Evolutionary conservation across 192 early-diverging fungal species (phyloP).

Genomic region (Coemansia reversa): DNA sequence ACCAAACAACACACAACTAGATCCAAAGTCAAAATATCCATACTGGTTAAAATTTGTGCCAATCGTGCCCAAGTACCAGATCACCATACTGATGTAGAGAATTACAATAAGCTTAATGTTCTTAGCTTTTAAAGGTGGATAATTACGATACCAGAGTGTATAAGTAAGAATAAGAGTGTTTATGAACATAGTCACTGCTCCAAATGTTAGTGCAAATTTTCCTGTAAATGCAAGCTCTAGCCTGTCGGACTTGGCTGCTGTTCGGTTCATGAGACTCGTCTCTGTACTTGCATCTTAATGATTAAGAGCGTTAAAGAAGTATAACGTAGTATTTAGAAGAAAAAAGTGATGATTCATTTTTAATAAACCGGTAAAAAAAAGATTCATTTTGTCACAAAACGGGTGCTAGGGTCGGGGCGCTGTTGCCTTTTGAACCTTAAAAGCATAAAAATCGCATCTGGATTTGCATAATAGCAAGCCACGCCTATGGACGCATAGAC

Average conservation of each 20-base stretch:
- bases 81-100: conserved; percentile 33
- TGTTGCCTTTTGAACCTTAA: too few species aligned
- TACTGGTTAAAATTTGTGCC: conserved; percentile 40
- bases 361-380: too few species aligned
- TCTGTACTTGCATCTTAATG: not conserved
- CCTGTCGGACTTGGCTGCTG: not conserved
- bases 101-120: conserved; percentile 31
- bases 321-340: too few species aligned
- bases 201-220: conserved; percentile 17
- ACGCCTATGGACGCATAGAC: too few species aligned
- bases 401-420: too few species aligned
- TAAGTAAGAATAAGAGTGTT: conserved; percentile 38
- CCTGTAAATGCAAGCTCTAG: not conserved
- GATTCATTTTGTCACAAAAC: too few species aligned
- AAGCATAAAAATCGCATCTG: too few species aligned
- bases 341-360: too few species aligned
- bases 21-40: conserved; percentile 2
- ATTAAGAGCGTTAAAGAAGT: too few species aligned
- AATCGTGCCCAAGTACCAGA: conserved; percentile 41
- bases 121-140: conserved; percentile 44
- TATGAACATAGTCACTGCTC: conserved; percentile 23
- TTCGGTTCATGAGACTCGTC: not conserved
- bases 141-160: conserved; percentile 17
- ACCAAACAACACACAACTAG: conserved; percentile 31
- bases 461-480: too few species aligned